phyloP scores from a whole-genome alignment of 176 grass and related monocot genomes.

The Oryza rufipogon region DNA sequence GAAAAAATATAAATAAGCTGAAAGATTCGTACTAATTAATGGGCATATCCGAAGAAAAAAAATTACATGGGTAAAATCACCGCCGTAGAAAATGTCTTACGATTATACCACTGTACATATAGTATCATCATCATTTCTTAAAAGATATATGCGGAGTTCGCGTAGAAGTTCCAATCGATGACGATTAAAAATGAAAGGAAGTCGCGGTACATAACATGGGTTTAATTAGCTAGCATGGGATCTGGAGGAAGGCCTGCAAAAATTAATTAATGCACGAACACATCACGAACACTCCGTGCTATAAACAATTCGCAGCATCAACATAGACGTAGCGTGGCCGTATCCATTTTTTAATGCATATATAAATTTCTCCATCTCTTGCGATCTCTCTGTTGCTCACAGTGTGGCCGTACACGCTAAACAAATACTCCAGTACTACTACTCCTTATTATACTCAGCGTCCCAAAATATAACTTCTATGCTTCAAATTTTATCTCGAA shows the following conservation, averaged over 20 bases:
- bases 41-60: background rate
- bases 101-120: too few relatives aligned
- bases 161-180: background rate
- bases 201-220: background rate
- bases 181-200: background rate
- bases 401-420: conserved; percentile 35
- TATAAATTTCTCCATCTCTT: background rate
- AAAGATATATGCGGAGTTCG: too few relatives aligned
- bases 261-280: background rate
- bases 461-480: too few relatives aligned
- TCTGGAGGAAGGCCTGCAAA: background rate
- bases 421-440: background rate
- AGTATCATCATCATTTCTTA: too few relatives aligned
- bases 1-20: too few relatives aligned
- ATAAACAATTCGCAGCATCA: background rate
- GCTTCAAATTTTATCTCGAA: too few relatives aligned
- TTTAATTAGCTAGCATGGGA: background rate
- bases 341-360: background rate
- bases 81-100: too few relatives aligned
- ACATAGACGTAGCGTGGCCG: background rate
- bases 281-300: background rate
- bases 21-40: too few relatives aligned
- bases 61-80: background rate
- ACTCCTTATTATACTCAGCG: too few relatives aligned
- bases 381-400: conserved; percentile 11